phyloP scores from a whole-genome alignment of 2,329 filamentous ascomycete species.

The Fusarium newnesense region DNA sequence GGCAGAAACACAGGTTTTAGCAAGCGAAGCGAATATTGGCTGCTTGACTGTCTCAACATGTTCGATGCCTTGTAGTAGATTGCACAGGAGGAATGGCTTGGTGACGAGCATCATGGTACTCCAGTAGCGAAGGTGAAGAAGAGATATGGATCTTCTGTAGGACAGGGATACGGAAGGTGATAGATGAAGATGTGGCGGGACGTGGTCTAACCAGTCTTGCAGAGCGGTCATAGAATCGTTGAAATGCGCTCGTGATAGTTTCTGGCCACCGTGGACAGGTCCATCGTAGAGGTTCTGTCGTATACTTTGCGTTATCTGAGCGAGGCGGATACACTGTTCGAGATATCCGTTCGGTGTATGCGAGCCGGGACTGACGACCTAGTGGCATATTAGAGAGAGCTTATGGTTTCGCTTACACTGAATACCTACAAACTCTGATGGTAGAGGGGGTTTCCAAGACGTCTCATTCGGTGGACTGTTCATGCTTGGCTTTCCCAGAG shows the following conservation, averaged over 20 bases:
- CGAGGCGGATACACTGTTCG: not conserved
- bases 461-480: not conserved
- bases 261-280: not conserved
- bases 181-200: not conserved
- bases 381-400: accelerated
- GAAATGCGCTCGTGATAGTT: not conserved
- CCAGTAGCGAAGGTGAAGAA: not conserved
- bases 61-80: not conserved
- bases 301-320: not conserved
- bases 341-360: not conserved
- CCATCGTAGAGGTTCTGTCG: not conserved
- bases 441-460: not conserved
- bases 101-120: not conserved
- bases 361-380: not conserved
- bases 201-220: not conserved
- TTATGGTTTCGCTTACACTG: accelerated
- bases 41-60: not conserved
- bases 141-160: not conserved
- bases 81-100: not conserved
- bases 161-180: not conserved
- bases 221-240: accelerated
- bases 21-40: accelerated
- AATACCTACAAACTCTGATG: not conserved
- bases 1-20: not conserved
- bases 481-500: not conserved